A percentile compares a stretch with the other conserved stretches of the same genome.
These are phyloP conservation scores for Polygonum aviculare DNA, from an alignment of 148 eudicot species.

Conservation along the genomic window DNA sequence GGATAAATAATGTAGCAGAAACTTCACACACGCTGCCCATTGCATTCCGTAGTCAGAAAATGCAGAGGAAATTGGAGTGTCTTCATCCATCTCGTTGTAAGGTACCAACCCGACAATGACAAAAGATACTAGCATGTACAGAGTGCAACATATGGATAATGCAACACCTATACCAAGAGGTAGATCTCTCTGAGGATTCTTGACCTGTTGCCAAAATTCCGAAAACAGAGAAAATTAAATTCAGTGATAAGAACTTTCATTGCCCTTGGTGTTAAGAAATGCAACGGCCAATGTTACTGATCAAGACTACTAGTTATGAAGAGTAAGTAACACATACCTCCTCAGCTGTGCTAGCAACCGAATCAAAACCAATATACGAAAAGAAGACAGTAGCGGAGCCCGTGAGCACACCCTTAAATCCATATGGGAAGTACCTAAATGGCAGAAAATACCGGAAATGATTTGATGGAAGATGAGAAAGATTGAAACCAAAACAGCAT, in stretches of 20 bases:
- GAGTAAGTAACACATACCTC: slow-evolving; percentile 26
- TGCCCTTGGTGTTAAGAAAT: neutral
- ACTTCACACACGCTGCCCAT: slow-evolving; percentile 59
- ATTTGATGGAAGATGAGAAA: neutral
- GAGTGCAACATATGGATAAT: slow-evolving; percentile 41
- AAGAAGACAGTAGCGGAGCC: slow-evolving; percentile 63
- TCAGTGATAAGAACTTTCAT: neutral
- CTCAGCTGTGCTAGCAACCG: slow-evolving; percentile 60
- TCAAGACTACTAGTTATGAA: neutral
- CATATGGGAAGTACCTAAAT: slow-evolving; percentile 52
- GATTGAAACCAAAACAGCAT: neutral
- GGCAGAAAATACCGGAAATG: neutral
- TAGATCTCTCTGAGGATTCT: slow-evolving; percentile 56
- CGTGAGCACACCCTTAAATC: slow-evolving; percentile 50
- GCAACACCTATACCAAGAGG: slow-evolving; percentile 59
- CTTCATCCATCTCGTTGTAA: slow-evolving; percentile 44
- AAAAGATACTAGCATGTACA: slow-evolving; percentile 58
- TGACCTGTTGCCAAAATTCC: slow-evolving; percentile 30
- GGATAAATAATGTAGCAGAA: neutral
- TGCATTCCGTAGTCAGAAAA: slow-evolving; percentile 55
- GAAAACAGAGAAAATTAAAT: neutral
- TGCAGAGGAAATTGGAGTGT: slow-evolving; percentile 70
- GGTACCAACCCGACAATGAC: slow-evolving; percentile 68
- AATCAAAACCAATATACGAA: slow-evolving; percentile 60
- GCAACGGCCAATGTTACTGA: neutral